Evolutionary conservation across 1,284 basidiomycete species (phyloP).

Genomic region (Leccinum angustisporum): DNA sequence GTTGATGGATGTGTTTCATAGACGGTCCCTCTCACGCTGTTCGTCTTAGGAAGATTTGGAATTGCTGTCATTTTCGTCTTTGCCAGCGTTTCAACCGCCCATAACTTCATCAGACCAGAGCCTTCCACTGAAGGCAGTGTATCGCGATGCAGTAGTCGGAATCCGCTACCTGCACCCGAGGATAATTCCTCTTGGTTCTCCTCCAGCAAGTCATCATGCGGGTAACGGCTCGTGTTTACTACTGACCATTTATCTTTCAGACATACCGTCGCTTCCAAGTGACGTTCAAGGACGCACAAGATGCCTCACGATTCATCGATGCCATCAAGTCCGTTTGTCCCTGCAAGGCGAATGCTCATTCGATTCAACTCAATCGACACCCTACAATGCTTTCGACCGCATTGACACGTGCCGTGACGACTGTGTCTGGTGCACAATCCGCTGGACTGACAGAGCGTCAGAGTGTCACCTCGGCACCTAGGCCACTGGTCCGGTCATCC

Average conservation of each 20-base stretch:
- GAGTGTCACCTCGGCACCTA: constrained; percentile 1
- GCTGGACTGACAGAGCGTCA: constrained; percentile 6
- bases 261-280: constrained; percentile 72
- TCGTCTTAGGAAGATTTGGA: constrained; percentile 67
- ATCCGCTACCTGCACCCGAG: constrained; percentile 66
- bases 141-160: constrained; percentile 67
- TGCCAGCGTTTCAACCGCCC: constrained; percentile 34
- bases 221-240: not conserved
- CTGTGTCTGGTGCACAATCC: not conserved
- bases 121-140: constrained; percentile 73
- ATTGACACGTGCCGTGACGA: constrained; percentile 22
- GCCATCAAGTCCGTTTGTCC: constrained; percentile 67
- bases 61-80: constrained; percentile 59
- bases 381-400: constrained; percentile 21
- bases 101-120: constrained; percentile 39
- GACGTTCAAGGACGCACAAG: constrained; percentile 51
- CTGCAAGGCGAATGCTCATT: constrained; percentile 55
- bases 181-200: constrained; percentile 35
- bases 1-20: not conserved
- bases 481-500: constrained; percentile 3
- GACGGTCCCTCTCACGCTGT: not conserved
- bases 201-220: constrained; percentile 39
- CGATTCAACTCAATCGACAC: constrained; percentile 19
- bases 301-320: constrained; percentile 57
- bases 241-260: constrained; percentile 35